Percentiles rank a stretch among this genome's conserved stretches.
Evolutionary conservation across 176 grass and related monocot genomes (phyloP).

Genomic region (Cenchrus fungigraminus): DNA sequence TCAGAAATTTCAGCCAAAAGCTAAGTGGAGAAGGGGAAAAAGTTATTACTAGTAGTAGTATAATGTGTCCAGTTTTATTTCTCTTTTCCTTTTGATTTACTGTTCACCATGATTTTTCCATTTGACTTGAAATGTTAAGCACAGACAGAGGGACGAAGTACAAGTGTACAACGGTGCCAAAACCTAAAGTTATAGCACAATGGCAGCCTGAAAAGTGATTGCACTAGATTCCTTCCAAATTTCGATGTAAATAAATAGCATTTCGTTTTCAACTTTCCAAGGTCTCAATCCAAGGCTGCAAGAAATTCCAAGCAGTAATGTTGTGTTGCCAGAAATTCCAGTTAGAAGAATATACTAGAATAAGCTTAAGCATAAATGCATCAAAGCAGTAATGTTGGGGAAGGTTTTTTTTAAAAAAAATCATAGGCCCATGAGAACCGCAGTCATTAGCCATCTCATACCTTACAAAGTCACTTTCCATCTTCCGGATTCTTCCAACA

Average conservation of each 20-base stretch:
- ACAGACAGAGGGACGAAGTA: background rate
- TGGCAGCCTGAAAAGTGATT: background rate
- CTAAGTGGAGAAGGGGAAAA: background rate
- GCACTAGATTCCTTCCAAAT: background rate
- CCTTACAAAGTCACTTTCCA: conserved; percentile 80
- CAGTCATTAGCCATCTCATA: conserved; percentile 36
- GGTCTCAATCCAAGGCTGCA: background rate
- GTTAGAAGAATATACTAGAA: background rate
- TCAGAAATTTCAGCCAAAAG: background rate
- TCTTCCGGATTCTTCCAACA: conserved; percentile 75
- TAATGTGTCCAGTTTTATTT: background rate
- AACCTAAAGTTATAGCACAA: background rate
- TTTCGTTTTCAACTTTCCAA: background rate
- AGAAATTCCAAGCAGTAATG: background rate
- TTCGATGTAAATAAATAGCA: background rate
- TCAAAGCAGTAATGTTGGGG: conserved; percentile 11
- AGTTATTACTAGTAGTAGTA: background rate
- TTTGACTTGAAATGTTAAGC: background rate
- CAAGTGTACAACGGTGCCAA: background rate
- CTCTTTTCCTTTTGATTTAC: conserved; percentile 4
- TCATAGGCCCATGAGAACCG: conserved; percentile 8
- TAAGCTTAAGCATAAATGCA: conserved; percentile 16
- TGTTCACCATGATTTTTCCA: background rate
- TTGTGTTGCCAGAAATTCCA: background rate
- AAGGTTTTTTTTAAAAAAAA: background rate